These are phyloP conservation scores for Penicillium bialowiezense DNA, from an alignment of 495 filamentous ascomycete genomes.

Conservation along the genomic window DNA sequence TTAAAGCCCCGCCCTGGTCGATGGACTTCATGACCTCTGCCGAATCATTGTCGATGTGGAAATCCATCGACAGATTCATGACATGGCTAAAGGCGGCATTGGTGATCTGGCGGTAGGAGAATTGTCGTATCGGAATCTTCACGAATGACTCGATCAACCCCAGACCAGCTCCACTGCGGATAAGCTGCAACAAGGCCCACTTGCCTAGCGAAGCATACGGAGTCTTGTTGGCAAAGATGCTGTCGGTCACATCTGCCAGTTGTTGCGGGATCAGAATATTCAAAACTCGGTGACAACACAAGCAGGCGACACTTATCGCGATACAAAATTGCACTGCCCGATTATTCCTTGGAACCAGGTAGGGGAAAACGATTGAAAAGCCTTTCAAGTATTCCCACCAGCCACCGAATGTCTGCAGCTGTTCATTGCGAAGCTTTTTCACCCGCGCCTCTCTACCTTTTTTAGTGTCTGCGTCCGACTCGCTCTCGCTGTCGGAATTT, in stretches of 20 bases:
- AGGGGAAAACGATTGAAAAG: conserved; percentile 57
- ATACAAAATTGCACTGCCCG: conserved; percentile 54
- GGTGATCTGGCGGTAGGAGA: conserved; percentile 21
- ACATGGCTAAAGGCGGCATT: conserved; percentile 24
- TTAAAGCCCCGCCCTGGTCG: conserved; percentile 14
- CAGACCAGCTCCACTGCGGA: conserved; percentile 7
- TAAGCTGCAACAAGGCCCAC: conserved; percentile 31
- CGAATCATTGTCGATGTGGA: conserved; percentile 7
- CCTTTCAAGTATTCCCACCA: conserved; percentile 6
- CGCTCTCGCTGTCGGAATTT: conserved; percentile 1
- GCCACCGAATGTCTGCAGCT: neutral
- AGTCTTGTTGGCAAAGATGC: conserved; percentile 53
- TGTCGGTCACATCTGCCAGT: conserved; percentile 61
- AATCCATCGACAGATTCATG: conserved; percentile 12
- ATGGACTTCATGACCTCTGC: conserved; percentile 21
- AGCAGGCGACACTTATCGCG: conserved; percentile 12
- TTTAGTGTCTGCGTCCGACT: neutral
- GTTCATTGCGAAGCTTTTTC: conserved; percentile 4
- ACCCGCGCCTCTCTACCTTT: neutral
- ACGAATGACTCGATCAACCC: conserved; percentile 6
- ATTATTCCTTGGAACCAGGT: conserved; percentile 60
- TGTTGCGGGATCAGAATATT: conserved; percentile 67
- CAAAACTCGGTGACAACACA: neutral
- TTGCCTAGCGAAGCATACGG: conserved; percentile 51
- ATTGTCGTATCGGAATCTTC: conserved; percentile 18